These are phyloP conservation scores for Trichophyton mentagrophytes DNA, from an alignment of 2,329 filamentous ascomycete species.

Conservation along the genomic window DNA sequence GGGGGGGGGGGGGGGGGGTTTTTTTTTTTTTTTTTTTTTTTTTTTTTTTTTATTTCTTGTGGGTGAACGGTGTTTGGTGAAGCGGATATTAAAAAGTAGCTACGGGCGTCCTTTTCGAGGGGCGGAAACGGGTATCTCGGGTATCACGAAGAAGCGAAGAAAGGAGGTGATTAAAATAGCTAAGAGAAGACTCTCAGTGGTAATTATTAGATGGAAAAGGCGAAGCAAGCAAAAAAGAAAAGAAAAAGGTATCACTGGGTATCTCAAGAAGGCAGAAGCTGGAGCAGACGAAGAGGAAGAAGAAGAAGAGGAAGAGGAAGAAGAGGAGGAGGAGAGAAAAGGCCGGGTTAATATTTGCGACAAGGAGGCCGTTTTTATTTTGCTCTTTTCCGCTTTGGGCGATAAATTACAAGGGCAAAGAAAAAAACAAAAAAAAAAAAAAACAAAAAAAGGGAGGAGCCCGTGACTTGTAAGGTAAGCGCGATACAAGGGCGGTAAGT, in stretches of 20 bases:
- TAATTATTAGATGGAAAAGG: background rate
- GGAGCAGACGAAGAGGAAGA: slow-evolving; percentile 14
- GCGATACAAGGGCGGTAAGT: background rate
- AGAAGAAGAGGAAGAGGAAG: slow-evolving; percentile 15
- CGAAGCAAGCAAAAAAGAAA: slow-evolving; percentile 12
- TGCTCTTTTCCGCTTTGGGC: background rate
- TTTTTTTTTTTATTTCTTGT: background rate
- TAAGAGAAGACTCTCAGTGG: background rate
- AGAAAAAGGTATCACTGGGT: slow-evolving; percentile 27
- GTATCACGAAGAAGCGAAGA: slow-evolving; percentile 24
- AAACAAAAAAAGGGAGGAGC: background rate
- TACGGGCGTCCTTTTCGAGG: background rate
- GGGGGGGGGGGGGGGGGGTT: no score
- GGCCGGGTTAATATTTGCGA: slow-evolving; percentile 1
- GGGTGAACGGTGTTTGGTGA: background rate
- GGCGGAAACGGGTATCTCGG: slow-evolving; percentile 14
- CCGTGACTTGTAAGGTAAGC: background rate
- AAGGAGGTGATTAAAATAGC: background rate
- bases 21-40: background rate
- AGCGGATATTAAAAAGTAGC: background rate
- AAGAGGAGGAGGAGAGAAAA: slow-evolving; percentile 13
- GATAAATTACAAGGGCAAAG: background rate
- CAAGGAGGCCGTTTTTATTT: background rate
- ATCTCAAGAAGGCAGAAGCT: slow-evolving; percentile 25
- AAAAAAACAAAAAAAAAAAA: background rate